phyloP scores from a whole-genome alignment of 2,329 filamentous ascomycete species.

The Trichophyton benhamiae region DNA sequence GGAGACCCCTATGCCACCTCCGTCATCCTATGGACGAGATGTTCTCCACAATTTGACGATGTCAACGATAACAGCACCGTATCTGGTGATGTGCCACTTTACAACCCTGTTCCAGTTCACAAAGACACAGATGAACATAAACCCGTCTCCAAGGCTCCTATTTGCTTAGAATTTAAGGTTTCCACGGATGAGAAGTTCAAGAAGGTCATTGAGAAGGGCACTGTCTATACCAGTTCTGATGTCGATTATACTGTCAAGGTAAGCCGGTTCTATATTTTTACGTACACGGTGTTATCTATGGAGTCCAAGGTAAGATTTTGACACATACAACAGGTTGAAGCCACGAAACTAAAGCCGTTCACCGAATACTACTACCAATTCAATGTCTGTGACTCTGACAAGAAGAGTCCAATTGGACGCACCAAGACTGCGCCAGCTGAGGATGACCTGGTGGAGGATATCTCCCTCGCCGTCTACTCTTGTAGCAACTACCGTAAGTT shows the following conservation, averaged over 20 bases:
- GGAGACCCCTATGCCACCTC: slow-evolving; percentile 33
- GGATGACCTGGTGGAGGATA: slow-evolving; percentile 41
- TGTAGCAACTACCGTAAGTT: slow-evolving; percentile 53
- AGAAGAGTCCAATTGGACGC: slow-evolving; percentile 49
- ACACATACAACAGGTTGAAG: slow-evolving; percentile 45
- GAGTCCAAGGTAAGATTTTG: slow-evolving; percentile 6
- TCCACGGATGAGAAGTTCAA: slow-evolving; percentile 37
- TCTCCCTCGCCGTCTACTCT: slow-evolving; percentile 57
- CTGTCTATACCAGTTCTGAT: slow-evolving; percentile 57
- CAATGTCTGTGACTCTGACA: slow-evolving; percentile 51
- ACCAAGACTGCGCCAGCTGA: slow-evolving; percentile 57
- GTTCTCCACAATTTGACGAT: slow-evolving; percentile 30
- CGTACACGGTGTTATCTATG: background rate
- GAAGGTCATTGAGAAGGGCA: slow-evolving; percentile 43
- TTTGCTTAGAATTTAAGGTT: slow-evolving; percentile 56
- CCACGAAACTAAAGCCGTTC: slow-evolving; percentile 48
- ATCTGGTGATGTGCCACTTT: slow-evolving; percentile 44
- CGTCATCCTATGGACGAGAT: slow-evolving; percentile 35
- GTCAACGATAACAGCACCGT: slow-evolving; percentile 44
- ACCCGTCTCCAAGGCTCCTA: slow-evolving; percentile 57
- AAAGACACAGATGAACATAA: slow-evolving; percentile 7
- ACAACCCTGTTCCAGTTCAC: slow-evolving; percentile 53
- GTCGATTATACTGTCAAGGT: slow-evolving; percentile 66
- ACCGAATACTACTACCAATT: slow-evolving; percentile 58
- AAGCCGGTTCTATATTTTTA: slow-evolving; percentile 1